Base-by-base conservation (phyloP, 2,329 filamentous ascomycete genomes). In the Cytospora mali region DNA sequence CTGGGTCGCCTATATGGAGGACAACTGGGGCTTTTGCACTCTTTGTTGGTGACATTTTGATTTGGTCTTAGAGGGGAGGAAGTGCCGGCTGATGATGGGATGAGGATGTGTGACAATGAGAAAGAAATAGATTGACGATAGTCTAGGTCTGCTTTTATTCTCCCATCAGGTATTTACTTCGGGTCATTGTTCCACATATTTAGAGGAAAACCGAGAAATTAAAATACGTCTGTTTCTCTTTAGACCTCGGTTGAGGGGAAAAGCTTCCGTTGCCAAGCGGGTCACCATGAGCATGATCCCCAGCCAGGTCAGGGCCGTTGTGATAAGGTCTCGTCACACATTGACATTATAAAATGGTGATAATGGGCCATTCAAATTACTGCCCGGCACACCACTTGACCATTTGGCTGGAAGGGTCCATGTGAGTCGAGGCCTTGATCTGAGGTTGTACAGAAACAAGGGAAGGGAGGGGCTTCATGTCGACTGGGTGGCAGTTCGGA, bases 1-100 rank as follows among this genome's bases (percentile, higher is more conserved):
- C 73, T 10, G 79, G 76, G 71, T 93, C 91, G 66, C 91, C 92
- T 74, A 92, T 87, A 77, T 88, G 89, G 68, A 96, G 84, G 64
- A 95, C 88, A 66, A 88, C n/a, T 83, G 51, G 75, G 79, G 64
- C 74, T 80, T 25, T 29, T 52, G 48, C 16, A n/a, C n/a, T n/a
- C n/a, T n/a, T n/a, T n/a, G n/a, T n/a, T 33, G 50, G 4, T 14
- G 51, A 2, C 50, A 54, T 60, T 5, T 49, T 54, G n/a, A n/a
- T n/a, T n/a, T n/a, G 23, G 10, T 21, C 6, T 6, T 31, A 27
- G 11, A 14, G 4, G 39, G 31, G 1, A 6, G 23, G 23, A 1
- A 11, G 5, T 23, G 7, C 2, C 7, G 2, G 3, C n/a, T 46
- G n/a, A n/a, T 23, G 42, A 6, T 21, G 42, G 42, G 9, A 23